These are phyloP conservation scores for Phytophthora litchii DNA, from an alignment of 352 stramenopile genomes.

Conservation along the genomic window DNA sequence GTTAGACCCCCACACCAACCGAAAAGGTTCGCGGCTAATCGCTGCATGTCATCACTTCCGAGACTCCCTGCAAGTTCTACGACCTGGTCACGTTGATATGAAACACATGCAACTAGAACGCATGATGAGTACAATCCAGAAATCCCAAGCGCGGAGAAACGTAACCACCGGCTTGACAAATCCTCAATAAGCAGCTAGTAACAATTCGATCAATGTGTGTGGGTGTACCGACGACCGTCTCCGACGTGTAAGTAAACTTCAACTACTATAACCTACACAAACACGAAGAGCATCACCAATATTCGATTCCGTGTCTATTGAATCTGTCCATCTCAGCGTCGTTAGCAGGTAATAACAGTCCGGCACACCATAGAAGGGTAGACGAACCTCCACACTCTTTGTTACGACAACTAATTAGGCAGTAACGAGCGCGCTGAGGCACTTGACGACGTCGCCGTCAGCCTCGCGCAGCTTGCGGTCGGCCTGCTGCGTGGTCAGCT, in stretches of 20 bases:
- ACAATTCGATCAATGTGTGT: constrained; percentile 3
- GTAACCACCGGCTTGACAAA: constrained; percentile 1
- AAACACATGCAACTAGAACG: constrained; percentile 56
- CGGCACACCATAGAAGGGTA: neutral
- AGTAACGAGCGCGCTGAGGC: constrained; percentile 64
- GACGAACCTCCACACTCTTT: neutral
- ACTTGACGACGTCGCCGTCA: constrained; percentile 72
- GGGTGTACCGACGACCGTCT: neutral
- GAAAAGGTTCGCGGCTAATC: constrained; percentile 67
- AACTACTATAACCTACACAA: constrained; percentile 12
- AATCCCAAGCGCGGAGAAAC: constrained; percentile 56
- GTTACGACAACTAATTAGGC: constrained; percentile 13
- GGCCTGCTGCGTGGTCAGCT: constrained; percentile 70
- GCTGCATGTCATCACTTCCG: constrained; percentile 76
- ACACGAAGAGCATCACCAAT: constrained; percentile 8
- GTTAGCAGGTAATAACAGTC: constrained; percentile 5
- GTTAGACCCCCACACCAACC: constrained; percentile 65
- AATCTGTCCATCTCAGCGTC: constrained; percentile 3
- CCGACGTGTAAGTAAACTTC: constrained; percentile 10
- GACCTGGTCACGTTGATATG: constrained; percentile 63
- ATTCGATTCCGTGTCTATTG: constrained; percentile 34
- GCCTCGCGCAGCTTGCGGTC: constrained; percentile 87
- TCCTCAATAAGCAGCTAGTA: constrained; percentile 12
- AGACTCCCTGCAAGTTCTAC: constrained; percentile 67
- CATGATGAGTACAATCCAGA: constrained; percentile 75